Conservation (phyloP, 345 rosid genomes). For the Melaleuca quinquenervia region DNA sequence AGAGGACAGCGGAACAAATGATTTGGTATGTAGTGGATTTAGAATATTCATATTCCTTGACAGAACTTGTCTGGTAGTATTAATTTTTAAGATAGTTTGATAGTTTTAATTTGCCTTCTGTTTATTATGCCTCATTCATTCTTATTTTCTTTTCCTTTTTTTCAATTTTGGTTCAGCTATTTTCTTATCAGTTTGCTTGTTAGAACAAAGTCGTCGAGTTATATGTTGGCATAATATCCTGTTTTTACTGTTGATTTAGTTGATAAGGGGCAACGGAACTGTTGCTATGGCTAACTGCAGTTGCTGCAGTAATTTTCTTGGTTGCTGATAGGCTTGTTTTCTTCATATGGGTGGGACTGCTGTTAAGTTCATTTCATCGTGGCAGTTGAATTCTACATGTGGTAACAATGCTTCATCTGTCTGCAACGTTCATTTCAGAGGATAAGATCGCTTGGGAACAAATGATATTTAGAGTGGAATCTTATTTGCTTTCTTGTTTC, state of each 20-base stretch:
- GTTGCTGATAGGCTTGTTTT: neutral
- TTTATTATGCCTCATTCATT: neutral
- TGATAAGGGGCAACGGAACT: neutral
- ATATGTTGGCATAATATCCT: neutral
- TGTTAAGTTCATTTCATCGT: neutral
- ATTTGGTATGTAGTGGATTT: constrained; percentile 22
- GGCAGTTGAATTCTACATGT: neutral
- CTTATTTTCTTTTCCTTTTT: neutral
- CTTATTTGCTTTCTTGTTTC: neutral
- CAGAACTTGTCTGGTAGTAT: neutral
- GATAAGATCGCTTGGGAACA: neutral
- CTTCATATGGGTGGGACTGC: neutral
- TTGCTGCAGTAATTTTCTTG: neutral
- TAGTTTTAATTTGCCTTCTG: neutral
- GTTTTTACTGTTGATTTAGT: neutral
- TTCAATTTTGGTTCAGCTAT: neutral
- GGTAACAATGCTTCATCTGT: neutral
- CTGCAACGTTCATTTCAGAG: neutral
- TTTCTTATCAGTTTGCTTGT: neutral
- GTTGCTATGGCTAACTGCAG: neutral
- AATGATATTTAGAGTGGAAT: neutral
- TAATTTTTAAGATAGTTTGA: neutral
- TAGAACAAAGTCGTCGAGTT: neutral
- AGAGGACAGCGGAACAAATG: constrained; percentile 26
- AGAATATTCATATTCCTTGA: neutral